Base-by-base conservation (phyloP, 352 stramenopile species). In the Pythium pectinolyticum region DNA sequence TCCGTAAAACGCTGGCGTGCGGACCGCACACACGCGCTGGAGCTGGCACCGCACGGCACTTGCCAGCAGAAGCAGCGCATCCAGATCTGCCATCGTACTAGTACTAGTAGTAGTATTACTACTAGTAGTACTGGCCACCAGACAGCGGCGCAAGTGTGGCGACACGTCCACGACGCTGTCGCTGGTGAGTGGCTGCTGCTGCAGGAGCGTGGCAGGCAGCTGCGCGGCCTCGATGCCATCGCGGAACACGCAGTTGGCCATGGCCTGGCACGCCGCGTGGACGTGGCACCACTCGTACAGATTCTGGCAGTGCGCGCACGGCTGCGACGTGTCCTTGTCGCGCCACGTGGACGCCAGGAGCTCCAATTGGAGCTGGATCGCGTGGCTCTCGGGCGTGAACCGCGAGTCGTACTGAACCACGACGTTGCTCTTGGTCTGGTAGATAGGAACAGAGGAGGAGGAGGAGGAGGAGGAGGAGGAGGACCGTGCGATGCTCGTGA, bases 401-500 rank as follows among this genome's bases (percentile, higher is more conserved):
- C 57, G 66, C 43, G 70, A 73, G 57, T 84, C 65, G 52, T 79
- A 80, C 12, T 61, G 61, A n/a, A 84, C 77, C 9, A 80, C 72
- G 30, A 86, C 56, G 68, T 82, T 82, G 70, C 70, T 78, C 12
- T 57, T 59, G 11, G 70, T 67, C 52, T 66, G 31, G 40, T 67
- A 82, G 12, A 82, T 53, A 2, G 73, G 51, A 3, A 61, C 50
- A 30, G 66, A 56, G 5, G n/a, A n/a, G n/a, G n/a, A n/a, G n/a
- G n/a, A n/a, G n/a, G n/a, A n/a, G n/a, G n/a, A n/a, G n/a, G n/a
- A n/a, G n/a, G n/a, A n/a, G n/a, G n/a, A n/a, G n/a, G n/a, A n/a
- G n/a, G n/a, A n/a, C n/a, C 75, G 61, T n/a, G 77, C 73, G 48
- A 86, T 86, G 64, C 76, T 86, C 34, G 79, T 88, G 70, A 84